phyloP scores from a whole-genome alignment of 176 grass and related monocot genomes.

The Phyllostachys edulis region DNA sequence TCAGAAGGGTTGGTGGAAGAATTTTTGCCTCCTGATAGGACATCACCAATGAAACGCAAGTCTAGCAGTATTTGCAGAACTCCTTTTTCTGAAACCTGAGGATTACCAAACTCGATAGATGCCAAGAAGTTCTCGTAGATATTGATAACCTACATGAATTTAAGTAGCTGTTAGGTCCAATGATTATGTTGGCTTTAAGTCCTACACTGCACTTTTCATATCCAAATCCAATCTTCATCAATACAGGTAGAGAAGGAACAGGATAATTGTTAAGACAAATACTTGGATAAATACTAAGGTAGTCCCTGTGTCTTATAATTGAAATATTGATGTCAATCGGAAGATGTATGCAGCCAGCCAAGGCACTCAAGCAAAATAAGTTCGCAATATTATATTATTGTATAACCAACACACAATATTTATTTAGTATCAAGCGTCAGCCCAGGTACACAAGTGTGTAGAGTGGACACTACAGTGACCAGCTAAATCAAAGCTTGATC shows the following conservation, averaged over 20 bases:
- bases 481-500: not conserved
- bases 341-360: not conserved
- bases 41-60: slow-evolving; percentile 78
- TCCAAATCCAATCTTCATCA: slow-evolving; percentile 29
- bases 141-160: slow-evolving; percentile 58
- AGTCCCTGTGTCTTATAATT: not conserved
- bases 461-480: not conserved
- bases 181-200: slow-evolving; percentile 28
- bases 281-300: slow-evolving; percentile 17
- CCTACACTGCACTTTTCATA: not conserved
- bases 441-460: not conserved
- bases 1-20: slow-evolving; percentile 43
- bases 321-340: not conserved
- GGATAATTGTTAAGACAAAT: not conserved
- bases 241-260: slow-evolving; percentile 6
- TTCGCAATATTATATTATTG: not conserved
- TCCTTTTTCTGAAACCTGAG: slow-evolving; percentile 80
- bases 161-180: slow-evolving; percentile 17
- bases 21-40: slow-evolving; percentile 80
- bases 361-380: not conserved
- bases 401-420: not conserved
- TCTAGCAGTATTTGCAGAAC: slow-evolving; percentile 87
- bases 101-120: slow-evolving; percentile 62
- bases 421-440: not conserved
- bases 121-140: slow-evolving; percentile 73